Evolutionary conservation across 371 early-diverging fungal genomes (phyloP), one percentile per base, ranked within the genome.

Genomic region (Enteropsectra breve): DNA sequence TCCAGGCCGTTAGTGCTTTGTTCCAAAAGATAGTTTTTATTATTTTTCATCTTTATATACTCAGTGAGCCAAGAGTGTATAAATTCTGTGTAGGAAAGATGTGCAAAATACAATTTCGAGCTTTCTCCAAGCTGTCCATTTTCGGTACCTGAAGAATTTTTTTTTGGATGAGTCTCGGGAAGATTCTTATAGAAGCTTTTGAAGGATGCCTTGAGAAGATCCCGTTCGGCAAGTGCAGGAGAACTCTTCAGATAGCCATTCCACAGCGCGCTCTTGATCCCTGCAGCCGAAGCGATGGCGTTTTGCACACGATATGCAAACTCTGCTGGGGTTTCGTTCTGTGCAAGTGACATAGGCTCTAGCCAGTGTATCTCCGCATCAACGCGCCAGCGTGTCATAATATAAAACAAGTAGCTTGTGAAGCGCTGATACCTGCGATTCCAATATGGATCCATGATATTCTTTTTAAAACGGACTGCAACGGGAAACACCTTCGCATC

Each of bases 401-500:
- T 77, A 76, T 85, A 86, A n/a, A 86, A 74, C 28, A 85, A 67
- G 65, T 86, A 85, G 29, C 69, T 61, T 1, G 80, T 75, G 74
- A 86, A 86, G 4, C 84, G 73, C 61, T 84, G 84, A 13, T 80
- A 79, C 63, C 81, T 80, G 61, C 82, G 81, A 72, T 84, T 83
- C 86, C 86, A 86, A 70, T 86, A 86, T 1, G 86, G 85, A 69
- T 86, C 86, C 28, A 82, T 76, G 67, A 82, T 70, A 0, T 63
- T 67, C 63, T 80, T 83, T 40, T 67, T 78, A 54, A 77, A 84
- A 72, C 82, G 82, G 52, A 86, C 83, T 24, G 84, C 84, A 1
- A 83, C 85, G 6, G 86, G 86, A 36, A 74, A 82, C n/a, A 86
- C 78, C 0, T 79, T 79, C 0, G 84, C 84, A 49, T 84, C 87